A percentile compares a stretch with the other conserved stretches of the same genome.
Evolutionary conservation across 192 early-diverging fungal genomes (phyloP).

Genomic region (Radiomyces spectabilis): DNA sequence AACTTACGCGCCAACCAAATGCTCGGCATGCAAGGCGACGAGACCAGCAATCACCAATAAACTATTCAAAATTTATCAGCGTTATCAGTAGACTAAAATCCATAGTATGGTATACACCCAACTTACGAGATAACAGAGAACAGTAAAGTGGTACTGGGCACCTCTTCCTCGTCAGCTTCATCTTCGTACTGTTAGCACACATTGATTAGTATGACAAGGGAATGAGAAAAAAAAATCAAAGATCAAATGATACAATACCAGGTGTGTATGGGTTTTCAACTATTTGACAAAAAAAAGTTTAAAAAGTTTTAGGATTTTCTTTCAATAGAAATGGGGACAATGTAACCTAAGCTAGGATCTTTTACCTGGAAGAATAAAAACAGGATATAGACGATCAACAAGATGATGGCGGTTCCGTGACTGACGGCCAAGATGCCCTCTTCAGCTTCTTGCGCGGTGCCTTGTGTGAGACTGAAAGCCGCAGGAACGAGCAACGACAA

Average conservation of each 20-base stretch:
- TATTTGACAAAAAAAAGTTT: too few relatives aligned
- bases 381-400: slow-evolving; percentile 59
- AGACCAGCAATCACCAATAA: slow-evolving; percentile 56
- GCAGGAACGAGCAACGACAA: slow-evolving; percentile 65
- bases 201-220: background rate
- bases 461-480: slow-evolving; percentile 51
- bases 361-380: slow-evolving; percentile 71
- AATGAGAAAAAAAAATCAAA: background rate
- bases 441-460: slow-evolving; percentile 30
- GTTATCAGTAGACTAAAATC: background rate
- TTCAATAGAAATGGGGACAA: background rate
- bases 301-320: background rate
- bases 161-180: slow-evolving; percentile 47
- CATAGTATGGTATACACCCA: background rate
- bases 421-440: slow-evolving; percentile 50
- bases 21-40: slow-evolving; percentile 74
- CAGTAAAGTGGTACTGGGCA: slow-evolving; percentile 48
- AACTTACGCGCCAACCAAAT: slow-evolving; percentile 62
- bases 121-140: slow-evolving; percentile 44
- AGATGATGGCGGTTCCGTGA: slow-evolving; percentile 58
- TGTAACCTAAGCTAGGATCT: background rate
- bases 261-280: slow-evolving; percentile 74
- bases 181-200: slow-evolving; percentile 21
- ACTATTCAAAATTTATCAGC: slow-evolving; percentile 4
- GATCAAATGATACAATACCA: slow-evolving; percentile 23